Evolutionary conservation across 1,139 yeast genomes (phyloP).

Genomic region (Geotrichum bryndzae): DNA sequence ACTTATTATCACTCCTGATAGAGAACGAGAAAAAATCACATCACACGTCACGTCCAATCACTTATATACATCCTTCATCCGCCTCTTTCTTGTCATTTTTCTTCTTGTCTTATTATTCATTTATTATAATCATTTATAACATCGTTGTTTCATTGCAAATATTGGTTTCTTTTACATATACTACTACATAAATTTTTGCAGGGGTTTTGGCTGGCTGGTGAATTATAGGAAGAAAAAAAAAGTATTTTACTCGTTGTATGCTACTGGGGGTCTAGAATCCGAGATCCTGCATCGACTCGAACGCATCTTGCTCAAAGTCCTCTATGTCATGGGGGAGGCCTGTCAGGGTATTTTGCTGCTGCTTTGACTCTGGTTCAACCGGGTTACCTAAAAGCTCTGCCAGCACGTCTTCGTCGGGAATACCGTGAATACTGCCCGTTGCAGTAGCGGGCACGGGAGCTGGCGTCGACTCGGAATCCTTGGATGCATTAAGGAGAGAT

Average conservation of each 20-base stretch:
- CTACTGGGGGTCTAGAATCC: slow-evolving; percentile 6
- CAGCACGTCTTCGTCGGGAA: neutral
- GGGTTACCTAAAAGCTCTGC: neutral
- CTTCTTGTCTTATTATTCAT: neutral
- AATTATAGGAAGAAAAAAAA: neutral
- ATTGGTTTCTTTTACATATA: neutral
- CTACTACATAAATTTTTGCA: neutral
- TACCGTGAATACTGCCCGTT: neutral
- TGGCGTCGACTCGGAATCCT: neutral
- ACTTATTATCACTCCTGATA: neutral
- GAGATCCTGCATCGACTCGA: slow-evolving; percentile 14
- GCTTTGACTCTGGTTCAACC: neutral
- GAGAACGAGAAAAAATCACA: neutral
- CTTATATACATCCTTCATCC: neutral
- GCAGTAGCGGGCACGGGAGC: neutral
- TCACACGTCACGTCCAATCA: neutral
- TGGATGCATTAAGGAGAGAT: neutral
- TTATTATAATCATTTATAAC: slow-evolving; percentile 4
- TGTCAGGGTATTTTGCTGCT: neutral
- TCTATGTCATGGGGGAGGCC: slow-evolving; percentile 3
- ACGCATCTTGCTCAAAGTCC: slow-evolving; percentile 15
- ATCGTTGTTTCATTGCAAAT: neutral
- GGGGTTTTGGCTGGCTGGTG: neutral
- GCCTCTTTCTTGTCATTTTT: neutral
- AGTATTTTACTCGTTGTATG: neutral